Evolutionary conservation across 2,329 filamentous ascomycete genomes (phyloP), one percentile per base, ranked within the genome.

Genomic region (Pseudocercospora pini-densiflorae): DNA sequence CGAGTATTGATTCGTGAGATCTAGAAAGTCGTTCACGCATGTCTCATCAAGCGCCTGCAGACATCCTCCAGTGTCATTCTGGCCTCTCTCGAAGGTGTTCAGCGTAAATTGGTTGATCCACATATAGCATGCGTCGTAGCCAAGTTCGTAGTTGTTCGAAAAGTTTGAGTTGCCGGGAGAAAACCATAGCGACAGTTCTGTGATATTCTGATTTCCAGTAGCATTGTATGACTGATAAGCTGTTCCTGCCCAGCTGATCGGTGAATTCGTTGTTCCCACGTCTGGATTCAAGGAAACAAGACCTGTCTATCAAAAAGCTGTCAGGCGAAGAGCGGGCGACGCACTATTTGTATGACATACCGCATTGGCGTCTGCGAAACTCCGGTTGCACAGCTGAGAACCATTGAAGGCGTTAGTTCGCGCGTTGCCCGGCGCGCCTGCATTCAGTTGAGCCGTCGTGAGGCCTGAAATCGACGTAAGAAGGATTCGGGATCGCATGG

Each of bases 171-270:
- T 36, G 16, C 51, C 54, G n/a, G 64, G 53, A 24, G 60, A 64
- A 36, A 69, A 63, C 67, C 67, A 69, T 10, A 69, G 47, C 5
- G 64, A 64, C 6, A 69, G 27, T 47, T 69, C 64, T 16, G 65
- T 58, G 16, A 57, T 40, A 55, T 55, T 51, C n/a, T 57, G 12
- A 33, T 54, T 59, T 23, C 24, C 31, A 21, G 3, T 57, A 16
- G 51, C 36, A 51, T 64, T 64, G 33, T 51, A 31, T 6, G 59
- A 23, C 36, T 69, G 64, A 33, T 54, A 67, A 10, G 64, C 62
- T 5, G 65, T 67, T 19, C 49, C 53, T n/a, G 61, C 64, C 59
- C 62, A 67, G 47, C 24, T 62, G 40, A 64, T 33, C 1, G 45
- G 45, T 10, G 57, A 40, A 16, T 64, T 59, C 5, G 61, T 53